Conservation (phyloP, 164 flowering plant species). For the Liquidambar formosana region DNA sequence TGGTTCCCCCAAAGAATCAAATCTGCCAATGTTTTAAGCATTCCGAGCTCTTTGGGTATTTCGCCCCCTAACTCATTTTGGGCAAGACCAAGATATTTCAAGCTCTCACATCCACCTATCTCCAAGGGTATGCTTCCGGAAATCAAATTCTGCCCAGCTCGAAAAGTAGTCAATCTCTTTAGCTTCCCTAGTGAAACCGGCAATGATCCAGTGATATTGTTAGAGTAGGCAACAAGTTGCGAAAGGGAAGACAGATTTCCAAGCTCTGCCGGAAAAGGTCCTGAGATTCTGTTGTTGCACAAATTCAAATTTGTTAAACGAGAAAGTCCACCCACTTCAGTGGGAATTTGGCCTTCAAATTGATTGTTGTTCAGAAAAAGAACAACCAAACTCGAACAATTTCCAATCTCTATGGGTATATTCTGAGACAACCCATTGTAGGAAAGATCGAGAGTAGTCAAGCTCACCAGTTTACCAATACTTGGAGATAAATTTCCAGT, state of each 20-base stretch:
- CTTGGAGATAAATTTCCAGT: conserved; percentile 67
- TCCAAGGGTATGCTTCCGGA: conserved; percentile 77
- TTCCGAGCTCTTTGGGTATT: conserved; percentile 72
- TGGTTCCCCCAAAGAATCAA: conserved; percentile 69
- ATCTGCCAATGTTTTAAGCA: conserved; percentile 58
- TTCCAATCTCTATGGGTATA: conserved; percentile 80
- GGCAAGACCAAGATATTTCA: conserved; percentile 76
- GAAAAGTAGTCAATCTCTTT: conserved; percentile 52
- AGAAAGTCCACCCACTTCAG: conserved; percentile 32
- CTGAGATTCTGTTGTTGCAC: conserved; percentile 35
- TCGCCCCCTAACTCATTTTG: conserved; percentile 69
- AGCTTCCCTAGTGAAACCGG: conserved; percentile 78
- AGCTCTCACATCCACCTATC: conserved; percentile 58
- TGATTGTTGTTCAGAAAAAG: conserved; percentile 57
- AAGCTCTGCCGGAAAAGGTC: conserved; percentile 68
- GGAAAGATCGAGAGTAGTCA: conserved; percentile 58
- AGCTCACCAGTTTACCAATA: conserved; percentile 54
- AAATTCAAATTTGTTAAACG: too few relatives aligned
- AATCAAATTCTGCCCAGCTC: conserved; percentile 84
- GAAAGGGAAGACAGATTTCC: conserved; percentile 62
- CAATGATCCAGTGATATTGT: conserved; percentile 69
- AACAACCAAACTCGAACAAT: conserved; percentile 51
- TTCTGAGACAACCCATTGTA: conserved; percentile 49
- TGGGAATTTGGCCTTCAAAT: conserved; percentile 44
- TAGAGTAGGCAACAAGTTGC: conserved; percentile 71